Conservation (phyloP, 2,329 filamentous ascomycete genomes). For the Alternaria rosae region DNA sequence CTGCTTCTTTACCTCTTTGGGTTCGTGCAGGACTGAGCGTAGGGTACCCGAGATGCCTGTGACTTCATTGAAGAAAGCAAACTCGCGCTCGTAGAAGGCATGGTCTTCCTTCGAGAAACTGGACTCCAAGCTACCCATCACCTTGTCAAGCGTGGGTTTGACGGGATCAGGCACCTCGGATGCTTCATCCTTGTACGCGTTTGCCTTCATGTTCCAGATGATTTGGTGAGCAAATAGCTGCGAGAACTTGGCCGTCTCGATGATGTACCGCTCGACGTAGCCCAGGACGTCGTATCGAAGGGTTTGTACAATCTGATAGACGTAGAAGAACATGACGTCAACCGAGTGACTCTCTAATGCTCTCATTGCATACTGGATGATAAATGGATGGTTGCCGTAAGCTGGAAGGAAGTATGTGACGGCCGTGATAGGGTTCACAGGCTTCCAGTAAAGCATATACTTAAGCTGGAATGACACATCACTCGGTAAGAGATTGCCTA, state of each 20-base stretch:
- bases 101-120: constrained; percentile 82
- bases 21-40: constrained; percentile 87
- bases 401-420: constrained; percentile 91
- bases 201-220: constrained; percentile 99
- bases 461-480: constrained; percentile 88
- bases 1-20: constrained; percentile 96
- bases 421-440: constrained; percentile 90
- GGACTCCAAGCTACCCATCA: constrained; percentile 82
- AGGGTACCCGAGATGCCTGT: constrained; percentile 95
- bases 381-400: constrained; percentile 88
- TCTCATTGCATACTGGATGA: constrained; percentile 96
- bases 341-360: constrained; percentile 92
- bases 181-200: constrained; percentile 97
- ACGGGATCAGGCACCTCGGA: constrained; percentile 88
- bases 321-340: constrained; percentile 99
- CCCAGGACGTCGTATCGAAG: constrained; percentile 91
- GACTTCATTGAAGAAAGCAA: constrained; percentile 97
- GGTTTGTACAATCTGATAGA: constrained; percentile 96
- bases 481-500: constrained; percentile 76
- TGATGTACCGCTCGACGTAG: constrained; percentile 94
- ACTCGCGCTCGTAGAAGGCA: constrained; percentile 91
- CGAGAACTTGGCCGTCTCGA: constrained; percentile 97
- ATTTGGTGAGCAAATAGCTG: constrained; percentile 98
- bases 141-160: constrained; percentile 90
- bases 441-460: constrained; percentile 92